Conservation (phyloP, 1,284 basidiomycete species). For the Fomitiporia mediterranea region DNA sequence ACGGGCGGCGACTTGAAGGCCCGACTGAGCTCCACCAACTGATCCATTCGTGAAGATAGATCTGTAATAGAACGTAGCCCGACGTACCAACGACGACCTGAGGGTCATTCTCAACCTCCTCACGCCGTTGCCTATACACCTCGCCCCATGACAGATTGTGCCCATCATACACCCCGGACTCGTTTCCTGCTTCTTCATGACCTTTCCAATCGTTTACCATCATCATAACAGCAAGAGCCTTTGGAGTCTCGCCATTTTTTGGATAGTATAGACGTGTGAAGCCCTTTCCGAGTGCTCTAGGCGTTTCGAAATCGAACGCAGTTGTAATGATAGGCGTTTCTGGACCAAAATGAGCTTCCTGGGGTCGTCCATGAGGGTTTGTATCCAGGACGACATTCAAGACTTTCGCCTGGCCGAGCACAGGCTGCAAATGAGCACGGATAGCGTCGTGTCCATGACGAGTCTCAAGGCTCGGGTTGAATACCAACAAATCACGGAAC, state of each 20-base stretch:
- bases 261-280: background rate
- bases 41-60: background rate
- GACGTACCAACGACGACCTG: constrained; percentile 15
- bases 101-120: constrained; percentile 19
- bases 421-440: background rate
- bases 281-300: background rate
- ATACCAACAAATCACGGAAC: constrained; percentile 16
- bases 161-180: constrained; percentile 22
- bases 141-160: constrained; percentile 25
- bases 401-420: constrained; percentile 3
- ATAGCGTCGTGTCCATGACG: constrained; percentile 11
- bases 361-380: background rate
- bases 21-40: constrained; percentile 54
- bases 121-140: constrained; percentile 22
- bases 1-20: constrained; percentile 47
- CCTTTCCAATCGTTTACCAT: constrained; percentile 30
- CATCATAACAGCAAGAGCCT: constrained; percentile 27
- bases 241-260: constrained; percentile 25
- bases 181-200: constrained; percentile 27
- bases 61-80: background rate
- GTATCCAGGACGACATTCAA: constrained; percentile 10
- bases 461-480: constrained; percentile 7
- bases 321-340: constrained; percentile 3
- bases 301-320: constrained; percentile 12
- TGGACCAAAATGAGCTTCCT: background rate